Percentiles rank a stretch among this genome's conserved stretches.
Evolutionary conservation across 495 filamentous ascomycete species (phyloP).

Genomic region (Penicillium robsamsonii): DNA sequence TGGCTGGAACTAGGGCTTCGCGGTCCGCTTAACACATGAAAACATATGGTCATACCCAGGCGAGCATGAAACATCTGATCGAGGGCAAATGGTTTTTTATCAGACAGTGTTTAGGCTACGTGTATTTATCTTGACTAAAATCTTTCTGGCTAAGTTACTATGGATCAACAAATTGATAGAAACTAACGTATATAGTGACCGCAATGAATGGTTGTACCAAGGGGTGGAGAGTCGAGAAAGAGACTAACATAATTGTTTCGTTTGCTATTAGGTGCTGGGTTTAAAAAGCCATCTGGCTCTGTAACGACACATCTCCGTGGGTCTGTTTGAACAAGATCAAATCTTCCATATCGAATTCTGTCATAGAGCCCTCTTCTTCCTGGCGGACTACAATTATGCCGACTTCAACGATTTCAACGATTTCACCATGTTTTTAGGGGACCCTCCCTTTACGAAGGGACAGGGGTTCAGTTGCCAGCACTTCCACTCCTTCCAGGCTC

Average conservation of each 20-base stretch:
- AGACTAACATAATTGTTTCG: not conserved
- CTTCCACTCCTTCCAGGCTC: no score
- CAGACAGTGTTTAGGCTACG: not conserved
- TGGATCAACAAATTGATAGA: not conserved
- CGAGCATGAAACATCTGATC: not conserved
- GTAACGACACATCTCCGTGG: not conserved
- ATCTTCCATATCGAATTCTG: not conserved
- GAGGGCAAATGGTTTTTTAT: not conserved
- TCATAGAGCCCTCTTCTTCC: no score
- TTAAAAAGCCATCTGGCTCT: not conserved
- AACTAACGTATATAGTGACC: not conserved
- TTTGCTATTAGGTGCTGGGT: not conserved
- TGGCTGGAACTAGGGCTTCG: constrained; percentile 19
- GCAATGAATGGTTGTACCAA: not conserved
- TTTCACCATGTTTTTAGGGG: no score
- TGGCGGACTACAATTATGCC: no score
- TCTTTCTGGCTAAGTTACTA: not conserved
- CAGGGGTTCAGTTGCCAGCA: no score
- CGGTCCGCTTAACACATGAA: constrained; percentile 5
- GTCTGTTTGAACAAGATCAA: not conserved
- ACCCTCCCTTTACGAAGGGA: no score
- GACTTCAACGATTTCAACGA: no score
- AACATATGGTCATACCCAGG: constrained; percentile 19
- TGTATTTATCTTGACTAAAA: not conserved
- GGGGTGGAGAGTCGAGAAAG: not conserved